Evolutionary conservation across 768 basidiomycete genomes (phyloP), one percentile per base, ranked within the genome.

Genomic region (Tulasnella sp.): DNA sequence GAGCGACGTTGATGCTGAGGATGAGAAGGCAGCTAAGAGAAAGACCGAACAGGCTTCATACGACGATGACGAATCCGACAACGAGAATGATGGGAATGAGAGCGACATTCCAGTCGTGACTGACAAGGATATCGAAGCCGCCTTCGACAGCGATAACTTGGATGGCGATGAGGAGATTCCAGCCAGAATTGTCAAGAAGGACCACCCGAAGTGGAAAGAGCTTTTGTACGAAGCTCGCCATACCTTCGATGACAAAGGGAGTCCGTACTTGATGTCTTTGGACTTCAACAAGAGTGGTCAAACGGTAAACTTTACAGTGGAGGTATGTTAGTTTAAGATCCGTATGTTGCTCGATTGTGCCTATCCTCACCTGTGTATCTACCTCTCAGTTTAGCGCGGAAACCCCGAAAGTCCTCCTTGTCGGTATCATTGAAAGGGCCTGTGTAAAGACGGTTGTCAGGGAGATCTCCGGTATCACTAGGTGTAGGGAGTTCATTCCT

Each of bases 401-500:
- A 66, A 85, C 92, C 69, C 93, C 93, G 10, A 98, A 98, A 72
- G 77, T 99, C 32, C 77, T 99, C 21, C 78, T 99, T 44, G 91
- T 98, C 50, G 95, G 93, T 49, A 83, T 99, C 63, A 79, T 98
- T 59, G 96, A 98, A 70, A 79, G 85, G 56, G 81, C 85, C 10
- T 97, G 94, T 71, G 77, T 83, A 47, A 81, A 81, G 54, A 87
- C 91, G 1, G 76, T 98, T 64, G 76, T 99, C 60, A 88, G 92
- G 55, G 88, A 97, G 71, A 90, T 98, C 56, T 81, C 86, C 4
- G 84, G 85, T 15, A 95, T 99, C 68, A 78, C 78, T 3, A 85
- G 94, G 55, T 95, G 91, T 72, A 90, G 56, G 4, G 47, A 58
- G 30, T 94, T 77, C 81, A 82, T 65, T 74, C 75, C 43, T 83